Conservation (phyloP, 192 early-diverging fungal species). For the Lobosporangium transversale region DNA sequence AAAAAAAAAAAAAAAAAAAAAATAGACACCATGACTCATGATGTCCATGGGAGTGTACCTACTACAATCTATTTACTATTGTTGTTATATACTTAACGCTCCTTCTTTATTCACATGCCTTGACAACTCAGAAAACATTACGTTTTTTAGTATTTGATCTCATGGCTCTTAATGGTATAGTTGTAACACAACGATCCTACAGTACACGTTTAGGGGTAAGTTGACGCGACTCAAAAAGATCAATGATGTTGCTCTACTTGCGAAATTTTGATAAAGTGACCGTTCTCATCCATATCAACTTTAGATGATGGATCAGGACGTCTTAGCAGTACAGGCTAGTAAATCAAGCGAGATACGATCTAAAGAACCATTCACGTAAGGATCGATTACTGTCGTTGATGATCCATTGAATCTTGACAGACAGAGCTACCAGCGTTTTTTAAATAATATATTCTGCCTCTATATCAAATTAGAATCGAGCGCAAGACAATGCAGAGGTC, state of each 20-base stretch:
- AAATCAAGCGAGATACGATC: slow-evolving; percentile 50
- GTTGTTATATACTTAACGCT: background rate
- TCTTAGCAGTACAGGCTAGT: slow-evolving; percentile 60
- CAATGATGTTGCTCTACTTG: too few relatives aligned
- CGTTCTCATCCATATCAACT: too few relatives aligned
- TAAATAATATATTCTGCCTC: slow-evolving; percentile 6
- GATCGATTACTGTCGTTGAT: background rate
- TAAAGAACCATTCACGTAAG: slow-evolving; percentile 71
- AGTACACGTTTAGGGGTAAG: slow-evolving; percentile 73
- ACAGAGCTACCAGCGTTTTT: too few relatives aligned
- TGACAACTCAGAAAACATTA: slow-evolving; percentile 45
- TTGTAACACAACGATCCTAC: slow-evolving; percentile 69
- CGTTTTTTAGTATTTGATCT: slow-evolving; percentile 72
- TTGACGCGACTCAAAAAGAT: too few relatives aligned
- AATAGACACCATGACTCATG: background rate
- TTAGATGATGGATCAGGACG: slow-evolving; percentile 71
- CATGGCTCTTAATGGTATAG: slow-evolving; percentile 67
- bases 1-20: too few relatives aligned
- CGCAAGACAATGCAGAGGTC: slow-evolving; percentile 68
- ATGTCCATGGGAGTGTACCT: too few relatives aligned
- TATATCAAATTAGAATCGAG: slow-evolving; percentile 56
- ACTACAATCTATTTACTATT: too few relatives aligned
- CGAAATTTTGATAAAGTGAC: too few relatives aligned
- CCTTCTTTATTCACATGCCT: background rate
- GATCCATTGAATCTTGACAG: too few relatives aligned